Evolutionary conservation across 1,284 basidiomycete genomes (phyloP), one percentile per base, ranked within the genome.

Genomic region (Macrocybe sp.): DNA sequence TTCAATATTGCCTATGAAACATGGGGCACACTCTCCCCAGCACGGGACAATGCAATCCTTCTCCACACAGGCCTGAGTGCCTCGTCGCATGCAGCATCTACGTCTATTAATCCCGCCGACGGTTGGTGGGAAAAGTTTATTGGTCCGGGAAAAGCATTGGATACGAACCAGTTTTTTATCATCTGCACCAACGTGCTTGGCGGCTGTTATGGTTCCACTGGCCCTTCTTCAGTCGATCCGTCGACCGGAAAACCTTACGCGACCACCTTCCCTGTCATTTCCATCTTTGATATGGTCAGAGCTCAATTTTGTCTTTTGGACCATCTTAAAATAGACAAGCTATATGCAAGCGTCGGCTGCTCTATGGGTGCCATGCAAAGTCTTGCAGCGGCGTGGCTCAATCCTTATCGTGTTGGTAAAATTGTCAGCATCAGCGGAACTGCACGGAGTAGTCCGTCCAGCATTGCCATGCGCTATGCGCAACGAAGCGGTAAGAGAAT

Each of bases 51-150:
- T 63, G 95, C 81, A 44, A 95, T 99, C 46, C 81, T 99, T n/a
- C 77, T 99, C 2, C 96, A 98, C 62, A 99, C 96, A 0, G 96
- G 96, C 22, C 77, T 99, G 2, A 94, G 90, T 2, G 96, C 96
- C 0, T 95, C 91, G 2, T 97, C 93, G 0, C 96, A 99, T 69
- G 96, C 97, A 1, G 94, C 94, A 0, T 89, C 89, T 8, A 89
- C 89, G 0, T 64, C 76, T 2, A 68, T 76, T 8, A 97, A 97
- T 56, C 82, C 91, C 0, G 71, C 89, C 0, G 79, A 85, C 16
- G 96, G 97, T 4, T 99, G 96, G 97, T 99, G 96, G 96, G 90
- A 99, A 68, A 89, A 89, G 58, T 99, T 98, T 68, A 93, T 99
- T 52, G 96, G 97, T 0, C 94, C 95, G 1, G 92, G 92, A 50